Evolutionary conservation across 371 early-diverging fungal species (phyloP).

Genomic region (Edhazardia aedis): DNA sequence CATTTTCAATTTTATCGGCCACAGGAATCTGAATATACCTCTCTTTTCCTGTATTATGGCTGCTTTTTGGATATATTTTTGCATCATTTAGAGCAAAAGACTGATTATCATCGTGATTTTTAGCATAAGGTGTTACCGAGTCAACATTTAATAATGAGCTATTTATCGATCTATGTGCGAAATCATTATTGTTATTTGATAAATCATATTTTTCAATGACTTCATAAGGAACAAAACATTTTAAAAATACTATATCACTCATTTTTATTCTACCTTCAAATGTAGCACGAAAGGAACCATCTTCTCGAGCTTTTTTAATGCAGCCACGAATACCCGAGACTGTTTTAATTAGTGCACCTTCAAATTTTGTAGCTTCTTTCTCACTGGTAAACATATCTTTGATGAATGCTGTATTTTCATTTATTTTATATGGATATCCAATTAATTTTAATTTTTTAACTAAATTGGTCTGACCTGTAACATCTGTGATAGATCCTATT

Average conservation of each 20-base stretch:
- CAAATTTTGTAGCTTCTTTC: constrained; percentile 89
- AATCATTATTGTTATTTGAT: too few species aligned
- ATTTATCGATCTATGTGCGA: too few species aligned
- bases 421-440: constrained; percentile 71
- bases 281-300: constrained; percentile 84
- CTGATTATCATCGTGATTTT: too few species aligned
- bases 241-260: constrained; percentile 78
- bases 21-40: too few species aligned
- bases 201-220: too few species aligned
- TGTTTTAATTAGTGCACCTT: constrained; percentile 74
- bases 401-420: constrained; percentile 88
- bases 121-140: too few species aligned
- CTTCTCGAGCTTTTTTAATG: constrained; percentile 61
- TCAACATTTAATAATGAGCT: too few species aligned
- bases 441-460: constrained; percentile 94
- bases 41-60: too few species aligned
- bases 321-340: constrained; percentile 90
- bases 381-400: constrained; percentile 92
- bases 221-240: constrained; percentile 90
- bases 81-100: too few species aligned
- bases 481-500: constrained; percentile 71
- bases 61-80: too few species aligned
- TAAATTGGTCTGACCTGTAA: constrained; percentile 61
- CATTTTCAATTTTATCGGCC: too few species aligned
- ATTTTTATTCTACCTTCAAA: constrained; percentile 88